Evolutionary conservation across 495 filamentous ascomycete species (phyloP), one percentile per base, ranked within the genome.

Genomic region (Podospora conica): DNA sequence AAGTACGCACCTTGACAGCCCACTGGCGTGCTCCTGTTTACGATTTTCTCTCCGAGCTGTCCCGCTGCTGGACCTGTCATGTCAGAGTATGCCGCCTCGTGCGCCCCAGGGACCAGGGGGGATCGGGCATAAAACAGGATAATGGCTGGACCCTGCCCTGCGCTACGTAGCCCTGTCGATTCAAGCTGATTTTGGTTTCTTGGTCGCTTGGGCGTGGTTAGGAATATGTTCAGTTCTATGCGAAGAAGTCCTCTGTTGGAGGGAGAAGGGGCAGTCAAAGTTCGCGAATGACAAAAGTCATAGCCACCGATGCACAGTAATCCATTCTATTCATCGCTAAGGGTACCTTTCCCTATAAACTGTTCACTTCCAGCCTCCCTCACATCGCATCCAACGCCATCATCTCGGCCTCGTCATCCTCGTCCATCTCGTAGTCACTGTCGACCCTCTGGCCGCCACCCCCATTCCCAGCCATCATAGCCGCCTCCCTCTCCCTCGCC

Each of bases 351-450:
- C 55, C 57, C n/a, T 18, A 21, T 3, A 57, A 8, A 3, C 25
- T 24, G n/a, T 57, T 57, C 40, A n/a, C 40, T n/a, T 2, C 5
- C 40, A 48, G n/a, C 40, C 6, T 8, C 0, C 0, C 40, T 48
- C 40, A 48, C 40, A 48, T n/a, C 1, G 27, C 66, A 71, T 84
- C 78, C n/a, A 87, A 78, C 68, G 88, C 85, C 74, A 88, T 84
- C 86, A 89, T 86, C 71, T 81, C 86, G 67, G 81, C 79, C 65
- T 88, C 87, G 66, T 88, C 81, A 53, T 85, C 83, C 20, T 88
- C 87, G 65, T 80, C 78, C 75, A 78, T 78, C 63, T 87, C 85
- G 65, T 83, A 88, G 58, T 88, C 85, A 66, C 85, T 79, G 21
- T 72, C 71, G 21, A 25, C n/a, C 61, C 61, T 40, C n/a, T 66